Conservation (phyloP, 805 yeast species). For the Lipomyces yamanashiensis region DNA sequence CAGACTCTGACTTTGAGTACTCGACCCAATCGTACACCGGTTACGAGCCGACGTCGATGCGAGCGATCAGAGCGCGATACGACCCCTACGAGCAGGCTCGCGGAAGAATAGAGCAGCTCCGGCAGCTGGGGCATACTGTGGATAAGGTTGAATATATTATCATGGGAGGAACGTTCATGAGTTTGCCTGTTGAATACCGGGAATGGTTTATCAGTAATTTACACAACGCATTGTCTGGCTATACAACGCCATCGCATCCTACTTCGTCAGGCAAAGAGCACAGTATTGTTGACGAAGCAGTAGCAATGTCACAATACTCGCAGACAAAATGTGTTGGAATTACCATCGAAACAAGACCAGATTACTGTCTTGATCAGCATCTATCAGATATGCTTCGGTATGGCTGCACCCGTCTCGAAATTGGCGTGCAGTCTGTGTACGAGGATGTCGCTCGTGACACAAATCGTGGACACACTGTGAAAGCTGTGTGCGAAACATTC, state of each 20-base stretch:
- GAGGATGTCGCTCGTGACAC: slow-evolving; percentile 99
- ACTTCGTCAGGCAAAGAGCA: slow-evolving; percentile 5
- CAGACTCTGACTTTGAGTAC: slow-evolving; percentile 96
- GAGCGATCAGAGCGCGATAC: slow-evolving; percentile 98
- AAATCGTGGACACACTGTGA: slow-evolving; percentile 96
- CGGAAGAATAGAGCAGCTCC: slow-evolving; percentile 93
- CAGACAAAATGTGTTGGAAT: slow-evolving; percentile 97
- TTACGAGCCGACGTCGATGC: slow-evolving; percentile 98
- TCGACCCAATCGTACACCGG: slow-evolving; percentile 98
- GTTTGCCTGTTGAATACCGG: slow-evolving; percentile 84
- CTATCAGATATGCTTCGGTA: slow-evolving; percentile 92
- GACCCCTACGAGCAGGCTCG: slow-evolving; percentile 99
- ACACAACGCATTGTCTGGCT: slow-evolving; percentile 95
- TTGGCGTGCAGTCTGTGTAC: slow-evolving; percentile 95
- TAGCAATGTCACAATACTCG: slow-evolving; percentile 87
- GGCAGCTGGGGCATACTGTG: slow-evolving; percentile 93
- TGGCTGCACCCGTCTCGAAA: slow-evolving; percentile 95
- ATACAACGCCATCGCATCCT: slow-evolving; percentile 58
- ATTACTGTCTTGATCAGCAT: slow-evolving; percentile 95
- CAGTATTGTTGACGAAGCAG: slow-evolving; percentile 77
- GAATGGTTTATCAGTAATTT: slow-evolving; percentile 86
- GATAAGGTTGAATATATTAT: slow-evolving; percentile 97
- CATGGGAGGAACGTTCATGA: slow-evolving; percentile 99
- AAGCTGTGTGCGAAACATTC: slow-evolving; percentile 94
- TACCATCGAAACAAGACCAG: slow-evolving; percentile 97